phyloP scores from a whole-genome alignment of 768 basidiomycete genomes.

The Xerocomellus dryophilus region DNA sequence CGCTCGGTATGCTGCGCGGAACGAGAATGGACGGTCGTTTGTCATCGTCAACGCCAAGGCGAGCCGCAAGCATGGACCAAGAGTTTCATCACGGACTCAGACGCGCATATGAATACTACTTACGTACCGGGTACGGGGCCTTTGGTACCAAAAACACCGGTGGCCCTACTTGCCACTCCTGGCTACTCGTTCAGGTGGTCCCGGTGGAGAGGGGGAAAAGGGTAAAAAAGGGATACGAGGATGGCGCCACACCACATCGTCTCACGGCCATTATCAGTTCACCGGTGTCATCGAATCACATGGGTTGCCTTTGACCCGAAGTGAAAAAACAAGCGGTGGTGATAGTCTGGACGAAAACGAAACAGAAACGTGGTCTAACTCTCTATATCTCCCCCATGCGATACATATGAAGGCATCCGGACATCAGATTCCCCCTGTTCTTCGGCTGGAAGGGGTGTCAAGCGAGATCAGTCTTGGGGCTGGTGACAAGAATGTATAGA shows the following conservation, averaged over 20 bases:
- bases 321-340: background rate
- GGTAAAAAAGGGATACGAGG: background rate
- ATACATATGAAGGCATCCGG: constrained; percentile 22
- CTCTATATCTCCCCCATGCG: constrained; percentile 1
- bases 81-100: too few relatives aligned
- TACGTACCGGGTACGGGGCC: too few relatives aligned
- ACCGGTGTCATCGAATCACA: background rate
- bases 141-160: too few relatives aligned
- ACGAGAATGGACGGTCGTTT: too few relatives aligned
- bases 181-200: background rate
- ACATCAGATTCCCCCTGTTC: constrained; percentile 54
- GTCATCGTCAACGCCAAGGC: too few relatives aligned
- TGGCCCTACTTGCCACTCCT: background rate
- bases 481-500: background rate
- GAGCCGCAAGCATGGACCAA: too few relatives aligned
- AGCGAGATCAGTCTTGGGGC: background rate
- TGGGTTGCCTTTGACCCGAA: background rate
- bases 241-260: background rate
- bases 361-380: background rate
- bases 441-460: constrained; percentile 51
- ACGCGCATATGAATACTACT: too few relatives aligned
- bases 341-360: background rate
- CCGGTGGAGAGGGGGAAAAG: background rate
- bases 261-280: background rate
- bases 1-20: too few relatives aligned